Conservation (phyloP, 768 basidiomycete genomes). For the Roridomyces roridus region DNA sequence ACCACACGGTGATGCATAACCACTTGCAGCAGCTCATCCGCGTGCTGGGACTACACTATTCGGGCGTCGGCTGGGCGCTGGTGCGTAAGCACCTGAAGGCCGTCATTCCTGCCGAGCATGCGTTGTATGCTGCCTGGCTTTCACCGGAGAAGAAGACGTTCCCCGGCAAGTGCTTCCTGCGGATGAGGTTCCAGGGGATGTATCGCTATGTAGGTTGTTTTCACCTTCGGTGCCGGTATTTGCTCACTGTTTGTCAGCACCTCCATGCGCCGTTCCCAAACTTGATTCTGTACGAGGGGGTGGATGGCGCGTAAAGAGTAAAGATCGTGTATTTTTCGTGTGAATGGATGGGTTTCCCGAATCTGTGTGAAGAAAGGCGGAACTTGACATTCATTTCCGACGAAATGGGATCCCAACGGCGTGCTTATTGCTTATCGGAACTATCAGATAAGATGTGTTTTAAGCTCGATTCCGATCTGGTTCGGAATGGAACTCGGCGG, state of each 20-base stretch:
- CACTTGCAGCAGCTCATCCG: constrained; percentile 66
- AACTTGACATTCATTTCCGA: no score
- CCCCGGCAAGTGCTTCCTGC: constrained; percentile 61
- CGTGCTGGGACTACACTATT: constrained; percentile 62
- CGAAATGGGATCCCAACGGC: no score
- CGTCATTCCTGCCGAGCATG: constrained; percentile 52
- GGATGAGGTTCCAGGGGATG: constrained; percentile 63
- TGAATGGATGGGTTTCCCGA: not conserved
- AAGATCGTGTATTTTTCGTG: not conserved
- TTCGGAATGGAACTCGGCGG: no score
- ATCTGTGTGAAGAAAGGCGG: no score
- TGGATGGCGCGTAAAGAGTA: constrained; percentile 25
- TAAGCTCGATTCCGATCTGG: no score
- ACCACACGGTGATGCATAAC: constrained; percentile 64
- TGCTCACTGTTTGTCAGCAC: constrained; percentile 41
- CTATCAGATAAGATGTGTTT: no score
- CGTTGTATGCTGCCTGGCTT: constrained; percentile 57
- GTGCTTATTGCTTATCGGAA: no score
- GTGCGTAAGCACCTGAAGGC: constrained; percentile 51
- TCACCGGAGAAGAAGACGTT: constrained; percentile 52
- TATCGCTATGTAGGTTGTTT: constrained; percentile 55
- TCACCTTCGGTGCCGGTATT: not conserved
- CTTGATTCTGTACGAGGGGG: constrained; percentile 56
- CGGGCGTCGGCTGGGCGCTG: constrained; percentile 57
- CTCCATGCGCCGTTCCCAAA: constrained; percentile 62